These are phyloP conservation scores for Clitopilus passeckerianus DNA, from an alignment of 768 basidiomycete genomes.

Conservation along the genomic window DNA sequence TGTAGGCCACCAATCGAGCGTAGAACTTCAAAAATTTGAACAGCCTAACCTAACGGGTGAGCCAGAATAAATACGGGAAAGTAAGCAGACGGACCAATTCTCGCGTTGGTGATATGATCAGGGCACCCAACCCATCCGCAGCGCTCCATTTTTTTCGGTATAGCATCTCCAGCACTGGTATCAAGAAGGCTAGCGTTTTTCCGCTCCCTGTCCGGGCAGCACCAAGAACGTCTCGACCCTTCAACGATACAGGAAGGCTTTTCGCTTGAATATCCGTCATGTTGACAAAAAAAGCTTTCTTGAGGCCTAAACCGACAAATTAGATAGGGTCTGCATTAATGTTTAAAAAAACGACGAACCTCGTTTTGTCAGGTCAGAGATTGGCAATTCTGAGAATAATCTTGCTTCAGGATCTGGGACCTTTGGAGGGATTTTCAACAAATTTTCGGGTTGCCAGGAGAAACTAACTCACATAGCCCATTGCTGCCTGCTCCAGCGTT, in stretches of 20 bases:
- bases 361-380: conserved; percentile 71
- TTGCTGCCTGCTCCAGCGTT: conserved; percentile 39
- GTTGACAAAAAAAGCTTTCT: conserved; percentile 78
- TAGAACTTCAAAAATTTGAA: conserved; percentile 96
- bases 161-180: conserved; percentile 88
- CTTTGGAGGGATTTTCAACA: conserved; percentile 26
- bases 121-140: conserved; percentile 84
- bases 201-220: conserved; percentile 95
- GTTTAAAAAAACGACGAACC: conserved; percentile 31
- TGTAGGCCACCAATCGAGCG: conserved; percentile 92
- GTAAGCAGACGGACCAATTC: conserved; percentile 62
- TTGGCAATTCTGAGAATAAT: conserved; percentile 69
- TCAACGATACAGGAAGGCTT: conserved; percentile 85
- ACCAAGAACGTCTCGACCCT: conserved; percentile 94
- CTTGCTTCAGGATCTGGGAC: conserved; percentile 44
- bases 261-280: conserved; percentile 93
- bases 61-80: not conserved
- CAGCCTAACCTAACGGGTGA: conserved; percentile 50
- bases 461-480: conserved; percentile 39
- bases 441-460: not conserved
- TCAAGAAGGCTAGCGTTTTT: conserved; percentile 93
- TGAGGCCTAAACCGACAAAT: conserved; percentile 52
- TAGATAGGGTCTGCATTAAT: not conserved
- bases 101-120: conserved; percentile 91
- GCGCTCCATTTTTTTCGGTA: conserved; percentile 92